phyloP scores from a whole-genome alignment of 2,329 filamentous ascomycete genomes.

The Ophiosphaerella herpotricha region DNA sequence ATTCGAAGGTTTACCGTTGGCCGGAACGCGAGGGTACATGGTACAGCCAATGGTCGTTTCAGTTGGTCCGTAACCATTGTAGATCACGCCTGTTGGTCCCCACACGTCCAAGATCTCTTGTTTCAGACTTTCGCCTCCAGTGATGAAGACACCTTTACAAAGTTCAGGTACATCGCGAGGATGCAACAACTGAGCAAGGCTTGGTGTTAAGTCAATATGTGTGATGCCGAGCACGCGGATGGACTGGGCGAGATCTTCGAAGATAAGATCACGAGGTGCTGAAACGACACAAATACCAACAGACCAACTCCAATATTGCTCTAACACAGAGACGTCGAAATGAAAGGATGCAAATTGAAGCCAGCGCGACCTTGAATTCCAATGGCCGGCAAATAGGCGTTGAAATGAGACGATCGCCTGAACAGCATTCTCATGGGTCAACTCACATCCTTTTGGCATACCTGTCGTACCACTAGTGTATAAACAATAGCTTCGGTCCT shows the following conservation, averaged over 20 bases:
- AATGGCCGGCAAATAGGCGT: constrained; percentile 74
- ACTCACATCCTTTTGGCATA: constrained; percentile 82
- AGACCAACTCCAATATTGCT: constrained; percentile 96
- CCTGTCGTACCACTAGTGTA: constrained; percentile 90
- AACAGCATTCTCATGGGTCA: constrained; percentile 86
- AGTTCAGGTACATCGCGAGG: constrained; percentile 81
- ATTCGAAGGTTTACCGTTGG: constrained; percentile 80
- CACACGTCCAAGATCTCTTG: constrained; percentile 87
- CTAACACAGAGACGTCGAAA: constrained; percentile 90
- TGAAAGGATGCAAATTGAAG: constrained; percentile 93
- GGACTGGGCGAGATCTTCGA: constrained; percentile 77
- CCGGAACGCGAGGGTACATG: constrained; percentile 80
- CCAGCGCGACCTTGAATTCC: constrained; percentile 76
- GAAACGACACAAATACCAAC: constrained; percentile 84
- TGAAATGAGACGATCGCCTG: constrained; percentile 90
- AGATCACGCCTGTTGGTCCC: constrained; percentile 79
- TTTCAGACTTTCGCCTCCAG: constrained; percentile 84
- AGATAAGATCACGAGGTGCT: constrained; percentile 80
- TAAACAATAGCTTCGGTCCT: constrained; percentile 76
- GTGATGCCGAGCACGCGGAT: constrained; percentile 78
- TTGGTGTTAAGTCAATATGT: constrained; percentile 90
- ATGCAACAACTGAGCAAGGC: constrained; percentile 75
- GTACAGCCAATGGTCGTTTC: constrained; percentile 93
- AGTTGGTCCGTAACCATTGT: constrained; percentile 89
- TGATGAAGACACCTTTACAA: constrained; percentile 86